These are phyloP conservation scores for Climacium dendroides DNA, from an alignment of 225 moss, liverwort and hornwort genomes.

Conservation along the genomic window DNA sequence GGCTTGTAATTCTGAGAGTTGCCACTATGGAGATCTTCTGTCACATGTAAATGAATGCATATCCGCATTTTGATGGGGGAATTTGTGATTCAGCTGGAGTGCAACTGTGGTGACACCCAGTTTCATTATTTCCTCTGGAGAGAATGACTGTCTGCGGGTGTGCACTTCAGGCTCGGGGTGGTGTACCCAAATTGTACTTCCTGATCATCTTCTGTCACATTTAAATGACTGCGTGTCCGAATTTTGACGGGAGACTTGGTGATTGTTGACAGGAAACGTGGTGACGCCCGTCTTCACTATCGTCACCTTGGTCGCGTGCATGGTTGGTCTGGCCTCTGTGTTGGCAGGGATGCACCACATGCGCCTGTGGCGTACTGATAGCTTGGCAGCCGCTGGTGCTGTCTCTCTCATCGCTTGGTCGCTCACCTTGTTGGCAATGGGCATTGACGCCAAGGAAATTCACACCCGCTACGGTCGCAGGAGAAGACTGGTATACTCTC, in stretches of 20 bases:
- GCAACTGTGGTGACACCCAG: background rate
- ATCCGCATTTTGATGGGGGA: background rate
- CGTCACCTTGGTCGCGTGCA: background rate
- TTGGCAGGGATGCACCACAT: conserved; percentile 20
- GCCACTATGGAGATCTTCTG: background rate
- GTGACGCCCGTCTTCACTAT: conserved; percentile 5
- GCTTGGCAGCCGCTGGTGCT: conserved; percentile 11
- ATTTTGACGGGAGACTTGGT: background rate
- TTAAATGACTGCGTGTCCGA: background rate
- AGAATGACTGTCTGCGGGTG: background rate
- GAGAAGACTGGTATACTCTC: conserved; percentile 14
- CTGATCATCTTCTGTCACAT: background rate
- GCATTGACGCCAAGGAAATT: conserved; percentile 22
- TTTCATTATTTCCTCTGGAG: background rate
- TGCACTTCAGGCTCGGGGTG: background rate
- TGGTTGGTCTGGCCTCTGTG: conserved; percentile 20
- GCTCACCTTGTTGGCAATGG: conserved; percentile 16
- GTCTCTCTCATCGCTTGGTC: conserved; percentile 14
- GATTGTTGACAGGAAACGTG: background rate
- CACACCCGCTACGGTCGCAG: background rate
- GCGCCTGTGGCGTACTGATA: conserved; percentile 18
- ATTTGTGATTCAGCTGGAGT: background rate
- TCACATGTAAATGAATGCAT: background rate
- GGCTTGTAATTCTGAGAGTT: background rate
- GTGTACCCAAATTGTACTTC: background rate